These are phyloP conservation scores for Neonectria magnoliae DNA, from an alignment of 2,329 filamentous ascomycete species.

Conservation along the genomic window DNA sequence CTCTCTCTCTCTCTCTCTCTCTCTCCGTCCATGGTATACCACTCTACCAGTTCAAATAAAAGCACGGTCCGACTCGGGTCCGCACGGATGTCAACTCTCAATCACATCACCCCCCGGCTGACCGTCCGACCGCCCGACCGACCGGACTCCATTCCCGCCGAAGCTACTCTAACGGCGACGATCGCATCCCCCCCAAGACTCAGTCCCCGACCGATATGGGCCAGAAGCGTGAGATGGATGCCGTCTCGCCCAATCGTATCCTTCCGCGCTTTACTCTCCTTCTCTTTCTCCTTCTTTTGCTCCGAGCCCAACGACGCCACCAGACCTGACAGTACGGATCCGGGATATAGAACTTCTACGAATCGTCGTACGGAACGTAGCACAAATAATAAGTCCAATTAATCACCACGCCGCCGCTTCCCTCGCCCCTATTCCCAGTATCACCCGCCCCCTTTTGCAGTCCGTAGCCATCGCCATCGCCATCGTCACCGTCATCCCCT, in stretches of 20 bases:
- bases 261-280: not conserved
- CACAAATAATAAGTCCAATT: not conserved
- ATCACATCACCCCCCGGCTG: slow-evolving; percentile 4
- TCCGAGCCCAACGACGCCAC: not conserved
- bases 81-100: not conserved
- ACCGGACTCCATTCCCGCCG: slow-evolving; percentile 3
- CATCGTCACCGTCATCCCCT: not conserved
- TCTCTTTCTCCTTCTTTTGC: not conserved
- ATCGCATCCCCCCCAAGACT: slow-evolving; percentile 8
- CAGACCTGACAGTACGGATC: not conserved
- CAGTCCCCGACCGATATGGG: not conserved
- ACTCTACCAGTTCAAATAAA: no score
- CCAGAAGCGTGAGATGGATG: not conserved
- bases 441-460: not conserved
- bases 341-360: not conserved
- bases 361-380: not conserved
- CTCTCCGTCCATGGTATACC: not conserved
- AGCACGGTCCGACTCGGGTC: not conserved
- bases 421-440: not conserved
- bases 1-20: no score
- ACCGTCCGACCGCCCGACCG: slow-evolving; percentile 10
- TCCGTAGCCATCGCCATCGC: not conserved
- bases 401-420: not conserved
- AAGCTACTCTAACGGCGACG: slow-evolving; percentile 25
- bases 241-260: not conserved